Percentiles rank a stretch among this genome's conserved stretches.
Evolutionary conservation across 129 eudicot genomes (phyloP).

Genomic region (Logfia minima): DNA sequence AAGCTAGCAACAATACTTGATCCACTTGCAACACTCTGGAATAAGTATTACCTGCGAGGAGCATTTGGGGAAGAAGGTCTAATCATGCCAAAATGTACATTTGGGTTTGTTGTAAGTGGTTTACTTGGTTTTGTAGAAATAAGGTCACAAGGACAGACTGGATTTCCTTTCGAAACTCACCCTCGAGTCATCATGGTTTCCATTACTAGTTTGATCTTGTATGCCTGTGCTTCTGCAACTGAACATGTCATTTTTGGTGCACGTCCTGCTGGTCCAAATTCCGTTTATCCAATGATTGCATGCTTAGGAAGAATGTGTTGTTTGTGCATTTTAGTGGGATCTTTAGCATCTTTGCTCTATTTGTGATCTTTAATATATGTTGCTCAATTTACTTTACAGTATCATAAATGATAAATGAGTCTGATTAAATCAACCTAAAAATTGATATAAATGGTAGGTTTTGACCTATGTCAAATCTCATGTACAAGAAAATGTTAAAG

Average conservation of each 20-base stretch:
- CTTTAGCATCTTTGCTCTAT: neutral
- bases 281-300: neutral
- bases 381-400: no score
- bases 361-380: no score
- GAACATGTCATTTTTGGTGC: constrained; percentile 1
- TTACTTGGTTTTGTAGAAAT: neutral
- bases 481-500: no score
- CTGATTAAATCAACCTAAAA: no score
- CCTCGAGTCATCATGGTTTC: neutral
- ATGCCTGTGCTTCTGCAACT: neutral
- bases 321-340: neutral
- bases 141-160: constrained; percentile 4
- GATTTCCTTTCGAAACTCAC: constrained; percentile 16
- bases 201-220: constrained; percentile 10
- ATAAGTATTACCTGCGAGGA: neutral
- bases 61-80: constrained; percentile 6
- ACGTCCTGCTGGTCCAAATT: neutral
- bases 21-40: neutral
- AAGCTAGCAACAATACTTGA: no score
- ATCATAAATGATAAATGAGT: no score
- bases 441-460: no score
- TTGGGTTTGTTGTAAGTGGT: neutral
- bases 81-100: neutral
- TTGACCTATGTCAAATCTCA: no score
- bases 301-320: neutral